These are phyloP conservation scores for Poronia punctata DNA, from an alignment of 495 filamentous ascomycete species.

Conservation along the genomic window DNA sequence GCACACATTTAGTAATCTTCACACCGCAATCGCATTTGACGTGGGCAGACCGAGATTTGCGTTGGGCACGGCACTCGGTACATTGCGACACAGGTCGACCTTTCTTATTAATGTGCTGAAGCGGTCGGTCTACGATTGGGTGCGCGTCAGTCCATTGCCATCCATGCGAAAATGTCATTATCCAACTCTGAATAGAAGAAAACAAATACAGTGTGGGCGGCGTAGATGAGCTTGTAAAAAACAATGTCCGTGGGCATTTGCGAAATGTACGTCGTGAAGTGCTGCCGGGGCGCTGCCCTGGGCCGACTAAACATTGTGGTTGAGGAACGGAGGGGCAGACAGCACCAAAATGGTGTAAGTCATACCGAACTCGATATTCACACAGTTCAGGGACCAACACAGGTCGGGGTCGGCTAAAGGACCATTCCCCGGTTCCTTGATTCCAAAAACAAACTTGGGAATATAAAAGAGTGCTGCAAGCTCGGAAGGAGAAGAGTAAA, in stretches of 20 bases:
- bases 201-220: too few species aligned
- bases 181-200: not conserved
- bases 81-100: constrained; percentile 98
- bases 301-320: too few species aligned
- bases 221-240: too few species aligned
- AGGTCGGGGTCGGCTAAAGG: too few species aligned
- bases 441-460: too few species aligned
- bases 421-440: too few species aligned
- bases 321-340: not conserved
- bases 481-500: not conserved
- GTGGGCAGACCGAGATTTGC: constrained; percentile 94
- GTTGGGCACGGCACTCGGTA: constrained; percentile 89
- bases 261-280: too few species aligned
- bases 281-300: too few species aligned
- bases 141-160: not conserved
- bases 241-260: too few species aligned
- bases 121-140: constrained; percentile 63
- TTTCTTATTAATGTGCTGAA: constrained; percentile 97
- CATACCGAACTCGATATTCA: too few species aligned
- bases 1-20: constrained; percentile 70
- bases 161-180: constrained; percentile 12
- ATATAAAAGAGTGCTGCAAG: not conserved
- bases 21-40: constrained; percentile 97
- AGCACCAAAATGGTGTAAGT: too few species aligned
- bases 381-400: too few species aligned